Evolutionary conservation across 371 early-diverging fungal species (phyloP).

Genomic region (Catenaria anguillulae): DNA sequence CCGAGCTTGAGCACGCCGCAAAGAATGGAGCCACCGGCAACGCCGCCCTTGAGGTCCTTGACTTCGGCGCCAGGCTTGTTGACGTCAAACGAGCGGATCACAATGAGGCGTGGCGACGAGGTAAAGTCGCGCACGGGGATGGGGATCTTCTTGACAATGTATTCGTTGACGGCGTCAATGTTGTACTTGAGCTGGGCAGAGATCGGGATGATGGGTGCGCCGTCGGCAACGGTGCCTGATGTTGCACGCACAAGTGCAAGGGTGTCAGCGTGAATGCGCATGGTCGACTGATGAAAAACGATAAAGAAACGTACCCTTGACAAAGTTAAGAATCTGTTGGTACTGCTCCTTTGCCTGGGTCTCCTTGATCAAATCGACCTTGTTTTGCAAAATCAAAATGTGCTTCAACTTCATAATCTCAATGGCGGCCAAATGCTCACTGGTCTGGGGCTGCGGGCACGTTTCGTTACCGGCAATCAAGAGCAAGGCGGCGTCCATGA

Average conservation of each 20-base stretch:
- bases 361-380: constrained; percentile 97
- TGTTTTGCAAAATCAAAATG: constrained; percentile 99
- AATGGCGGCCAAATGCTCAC: constrained; percentile 99
- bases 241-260: constrained; percentile 10
- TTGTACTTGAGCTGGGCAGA: constrained; percentile 99
- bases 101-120: constrained; percentile 86
- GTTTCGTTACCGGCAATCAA: constrained; percentile 99
- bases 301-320: constrained; percentile 42
- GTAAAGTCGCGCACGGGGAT: constrained; percentile 91
- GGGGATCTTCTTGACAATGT: constrained; percentile 97
- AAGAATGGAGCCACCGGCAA: constrained; percentile 98
- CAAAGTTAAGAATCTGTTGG: constrained; percentile 85
- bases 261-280: too few species aligned
- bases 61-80: constrained; percentile 99
- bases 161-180: constrained; percentile 98
- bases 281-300: background rate
- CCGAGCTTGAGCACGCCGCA: constrained; percentile 91
- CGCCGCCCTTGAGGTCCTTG: constrained; percentile 94
- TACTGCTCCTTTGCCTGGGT: constrained; percentile 90
- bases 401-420: constrained; percentile 98
- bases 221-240: constrained; percentile 72
- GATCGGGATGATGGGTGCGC: constrained; percentile 97
- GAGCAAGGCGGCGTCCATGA: constrained; percentile 99
- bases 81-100: constrained; percentile 99
- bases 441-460: constrained; percentile 99